These are phyloP conservation scores for Jackrogersella multiformis DNA, from an alignment of 495 filamentous ascomycete species.

Conservation along the genomic window DNA sequence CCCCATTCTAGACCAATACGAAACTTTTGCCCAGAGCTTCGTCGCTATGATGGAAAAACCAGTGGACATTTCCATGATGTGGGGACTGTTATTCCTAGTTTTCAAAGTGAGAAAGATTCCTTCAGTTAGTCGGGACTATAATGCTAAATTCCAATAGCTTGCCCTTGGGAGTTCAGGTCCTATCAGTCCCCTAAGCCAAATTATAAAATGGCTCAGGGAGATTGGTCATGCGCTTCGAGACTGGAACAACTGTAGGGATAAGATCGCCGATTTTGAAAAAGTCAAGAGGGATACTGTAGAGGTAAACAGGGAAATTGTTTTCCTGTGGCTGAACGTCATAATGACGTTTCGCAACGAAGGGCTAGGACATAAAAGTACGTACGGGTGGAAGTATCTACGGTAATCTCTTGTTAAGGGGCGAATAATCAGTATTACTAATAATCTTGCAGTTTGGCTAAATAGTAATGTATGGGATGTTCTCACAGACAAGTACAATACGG, in stretches of 20 bases:
- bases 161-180: constrained; percentile 8
- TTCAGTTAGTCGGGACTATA: background rate
- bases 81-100: constrained; percentile 21
- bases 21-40: constrained; percentile 13
- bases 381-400: background rate
- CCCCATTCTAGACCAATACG: constrained; percentile 20
- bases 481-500: background rate
- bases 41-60: constrained; percentile 13
- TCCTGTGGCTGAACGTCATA: constrained; percentile 23
- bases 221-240: constrained; percentile 5
- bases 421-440: background rate
- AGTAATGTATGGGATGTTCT: background rate
- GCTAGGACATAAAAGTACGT: constrained; percentile 6
- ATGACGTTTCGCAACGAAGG: constrained; percentile 16
- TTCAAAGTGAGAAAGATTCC: constrained; percentile 10
- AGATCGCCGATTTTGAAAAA: background rate
- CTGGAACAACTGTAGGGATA: constrained; percentile 6
- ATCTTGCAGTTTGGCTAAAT: background rate
- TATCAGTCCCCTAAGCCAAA: background rate
- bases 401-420: background rate
- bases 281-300: constrained; percentile 18
- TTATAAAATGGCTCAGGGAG: constrained; percentile 4
- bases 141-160: background rate
- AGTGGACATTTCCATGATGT: constrained; percentile 26
- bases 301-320: constrained; percentile 15